Conservation (phyloP, 192 early-diverging fungal genomes). For the Linderina pennispora region DNA sequence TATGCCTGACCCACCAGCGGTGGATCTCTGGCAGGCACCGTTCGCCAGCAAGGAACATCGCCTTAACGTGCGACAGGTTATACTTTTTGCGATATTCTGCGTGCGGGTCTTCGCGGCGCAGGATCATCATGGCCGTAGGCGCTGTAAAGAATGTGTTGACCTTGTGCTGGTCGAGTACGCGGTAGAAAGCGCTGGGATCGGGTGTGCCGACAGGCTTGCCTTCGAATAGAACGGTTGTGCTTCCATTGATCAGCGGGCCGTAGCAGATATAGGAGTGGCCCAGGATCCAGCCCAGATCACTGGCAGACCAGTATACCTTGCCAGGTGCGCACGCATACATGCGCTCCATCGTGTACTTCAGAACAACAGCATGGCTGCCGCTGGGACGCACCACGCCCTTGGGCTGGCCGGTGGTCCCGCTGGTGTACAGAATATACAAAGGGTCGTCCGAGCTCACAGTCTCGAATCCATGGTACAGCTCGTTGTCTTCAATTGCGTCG, state of each 20-base stretch:
- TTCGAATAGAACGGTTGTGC: constrained; percentile 67
- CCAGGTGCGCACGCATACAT: constrained; percentile 53
- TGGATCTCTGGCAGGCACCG: constrained; percentile 64
- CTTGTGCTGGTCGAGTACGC: constrained; percentile 59
- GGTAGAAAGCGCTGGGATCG: constrained; percentile 64
- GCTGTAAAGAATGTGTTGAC: constrained; percentile 65
- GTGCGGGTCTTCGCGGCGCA: constrained; percentile 60
- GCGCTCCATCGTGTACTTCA: constrained; percentile 55
- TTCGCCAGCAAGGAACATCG: constrained; percentile 68
- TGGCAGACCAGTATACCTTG: constrained; percentile 59
- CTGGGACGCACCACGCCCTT: constrained; percentile 5
- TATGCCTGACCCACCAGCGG: constrained; percentile 7
- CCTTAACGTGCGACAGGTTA: constrained; percentile 44
- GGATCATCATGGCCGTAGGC: constrained; percentile 67
- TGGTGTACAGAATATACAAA: constrained; percentile 50
- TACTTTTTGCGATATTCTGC: constrained; percentile 34
- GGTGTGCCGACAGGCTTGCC: constrained; percentile 66
- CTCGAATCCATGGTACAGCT: constrained; percentile 34
- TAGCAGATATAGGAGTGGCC: constrained; percentile 73
- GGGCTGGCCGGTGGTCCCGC: not conserved
- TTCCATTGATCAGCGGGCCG: constrained; percentile 62
- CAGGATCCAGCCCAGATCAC: constrained; percentile 75
- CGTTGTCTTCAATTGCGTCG: constrained; percentile 34
- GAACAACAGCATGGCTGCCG: constrained; percentile 59
- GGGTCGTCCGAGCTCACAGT: constrained; percentile 52